Evolutionary conservation across 1,284 basidiomycete genomes (phyloP), one percentile per base, ranked within the genome.

Genomic region (Ceratobasidium theobromae): DNA sequence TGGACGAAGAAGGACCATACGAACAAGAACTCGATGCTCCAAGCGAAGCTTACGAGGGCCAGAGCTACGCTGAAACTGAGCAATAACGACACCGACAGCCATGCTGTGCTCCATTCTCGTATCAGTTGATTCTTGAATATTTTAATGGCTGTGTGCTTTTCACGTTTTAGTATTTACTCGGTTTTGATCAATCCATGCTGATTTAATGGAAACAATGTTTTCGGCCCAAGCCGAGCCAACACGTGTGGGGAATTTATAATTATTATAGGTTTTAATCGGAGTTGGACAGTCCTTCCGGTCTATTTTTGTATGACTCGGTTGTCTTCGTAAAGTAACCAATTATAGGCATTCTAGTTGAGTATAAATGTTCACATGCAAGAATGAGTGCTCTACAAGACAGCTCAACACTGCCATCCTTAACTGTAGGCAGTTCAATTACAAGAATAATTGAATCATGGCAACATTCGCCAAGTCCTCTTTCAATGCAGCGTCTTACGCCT

Each of bases 391-490:
- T 16, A 38, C 35, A 27, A 8, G 14, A 32, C 4, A 5, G 32
- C 9, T 33, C 21, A 23, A 48, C 5, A 14, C 45, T 23, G 8
- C 21, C 45, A 48, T n/a, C n/a, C n/a, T n/a, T n/a, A n/a, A n/a
- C n/a, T n/a, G n/a, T n/a, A n/a, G n/a, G n/a, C n/a, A n/a, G n/a
- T n/a, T n/a, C n/a, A n/a, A n/a, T n/a, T n/a, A n/a, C n/a, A n/a
- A n/a, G n/a, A n/a, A n/a, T n/a, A 52, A 28, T 14, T 25, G 4
- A 30, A 43, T 27, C 65, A 90, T 90, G 88, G 79, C 88, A 14
- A 86, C 86, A 0, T 90, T 88, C 70, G 81, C 83, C 11, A 87
- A 86, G 70, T 74, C 79, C 0, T 80, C 82, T 0, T 90, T 88
- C 76, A 81, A 87, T 72, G 79, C 85, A 0, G 74, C 81, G n/a